Conservation (phyloP, 2,329 filamentous ascomycete species). For the Saccharata proteae region DNA sequence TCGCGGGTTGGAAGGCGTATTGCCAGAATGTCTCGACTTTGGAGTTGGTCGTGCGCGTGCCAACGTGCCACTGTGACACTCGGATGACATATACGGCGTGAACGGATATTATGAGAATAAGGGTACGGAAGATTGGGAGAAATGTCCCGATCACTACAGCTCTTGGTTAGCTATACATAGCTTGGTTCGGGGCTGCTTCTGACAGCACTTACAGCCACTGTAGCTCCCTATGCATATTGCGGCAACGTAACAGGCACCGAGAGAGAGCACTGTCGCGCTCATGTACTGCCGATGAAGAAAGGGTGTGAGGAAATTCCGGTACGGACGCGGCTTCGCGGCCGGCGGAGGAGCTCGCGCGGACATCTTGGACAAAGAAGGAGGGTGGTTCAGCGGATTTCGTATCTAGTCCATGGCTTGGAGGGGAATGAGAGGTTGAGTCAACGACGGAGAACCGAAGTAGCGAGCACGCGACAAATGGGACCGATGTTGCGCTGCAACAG, state of each 20-base stretch:
- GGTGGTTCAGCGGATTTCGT: neutral
- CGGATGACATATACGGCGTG: conserved; percentile 74
- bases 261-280: conserved; percentile 57
- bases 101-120: conserved; percentile 63
- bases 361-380: conserved; percentile 1
- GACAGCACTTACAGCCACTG: conserved; percentile 45
- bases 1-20: conserved; percentile 46
- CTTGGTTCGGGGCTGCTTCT: neutral
- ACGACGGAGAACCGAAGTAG: neutral
- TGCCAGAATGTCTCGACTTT: conserved; percentile 51
- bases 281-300: conserved; percentile 79
- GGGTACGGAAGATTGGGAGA: conserved; percentile 71
- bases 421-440: neutral
- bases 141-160: conserved; percentile 67
- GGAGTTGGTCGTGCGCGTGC: conserved; percentile 52
- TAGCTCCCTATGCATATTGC: conserved; percentile 57
- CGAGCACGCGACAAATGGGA: too few relatives aligned
- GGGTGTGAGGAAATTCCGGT: conserved; percentile 85
- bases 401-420: conserved; percentile 6
- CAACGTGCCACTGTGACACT: conserved; percentile 65
- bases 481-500: too few relatives aligned
- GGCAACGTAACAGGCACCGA: conserved; percentile 61
- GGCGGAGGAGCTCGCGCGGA: conserved; percentile 6
- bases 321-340: conserved; percentile 41
- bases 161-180: conserved; percentile 11